Evolutionary conservation across 352 stramenopile species (phyloP).

Genomic region (Phytopythium kandeliae): DNA sequence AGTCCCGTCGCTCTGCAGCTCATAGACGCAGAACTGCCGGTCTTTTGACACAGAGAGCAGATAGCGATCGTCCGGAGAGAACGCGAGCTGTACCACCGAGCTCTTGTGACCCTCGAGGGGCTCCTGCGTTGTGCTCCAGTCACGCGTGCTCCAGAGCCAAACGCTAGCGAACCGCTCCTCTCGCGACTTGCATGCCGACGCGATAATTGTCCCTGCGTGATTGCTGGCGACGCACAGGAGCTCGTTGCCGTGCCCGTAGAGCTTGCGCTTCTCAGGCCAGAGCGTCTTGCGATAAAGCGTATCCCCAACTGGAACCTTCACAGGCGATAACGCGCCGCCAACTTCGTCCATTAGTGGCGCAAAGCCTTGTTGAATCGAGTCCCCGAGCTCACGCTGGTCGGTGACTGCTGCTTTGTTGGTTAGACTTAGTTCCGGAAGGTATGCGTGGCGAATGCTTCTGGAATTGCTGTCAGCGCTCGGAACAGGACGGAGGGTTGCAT

Average conservation of each 20-base stretch:
- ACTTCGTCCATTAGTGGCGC: conserved; percentile 15
- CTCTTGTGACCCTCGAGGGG: conserved; percentile 69
- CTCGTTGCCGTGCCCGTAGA: conserved; percentile 80
- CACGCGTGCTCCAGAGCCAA: conserved; percentile 56
- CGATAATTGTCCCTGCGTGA: conserved; percentile 40
- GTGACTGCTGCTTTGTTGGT: conserved; percentile 53
- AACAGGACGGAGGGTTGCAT: too few species aligned
- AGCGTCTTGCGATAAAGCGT: conserved; percentile 57
- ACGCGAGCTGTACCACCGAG: conserved; percentile 72
- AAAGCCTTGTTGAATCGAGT: conserved; percentile 14
- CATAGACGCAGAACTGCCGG: conserved; percentile 64
- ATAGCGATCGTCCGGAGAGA: conserved; percentile 54
- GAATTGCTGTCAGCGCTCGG: neutral
- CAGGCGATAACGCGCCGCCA: neutral
- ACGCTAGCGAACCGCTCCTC: conserved; percentile 59
- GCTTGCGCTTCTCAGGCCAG: conserved; percentile 70
- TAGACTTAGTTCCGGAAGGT: conserved; percentile 67
- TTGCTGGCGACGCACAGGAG: conserved; percentile 63
- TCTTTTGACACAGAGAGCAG: conserved; percentile 72
- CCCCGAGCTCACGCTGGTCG: neutral
- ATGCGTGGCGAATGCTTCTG: conserved; percentile 41
- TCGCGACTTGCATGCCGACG: conserved; percentile 70
- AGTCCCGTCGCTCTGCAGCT: conserved; percentile 13
- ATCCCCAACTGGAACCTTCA: conserved; percentile 54
- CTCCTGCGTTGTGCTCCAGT: conserved; percentile 39